Percentiles rank a stretch among this genome's conserved stretches.
phyloP scores from a whole-genome alignment of 75 land plant genomes.

The Sequoia sempervirens region DNA sequence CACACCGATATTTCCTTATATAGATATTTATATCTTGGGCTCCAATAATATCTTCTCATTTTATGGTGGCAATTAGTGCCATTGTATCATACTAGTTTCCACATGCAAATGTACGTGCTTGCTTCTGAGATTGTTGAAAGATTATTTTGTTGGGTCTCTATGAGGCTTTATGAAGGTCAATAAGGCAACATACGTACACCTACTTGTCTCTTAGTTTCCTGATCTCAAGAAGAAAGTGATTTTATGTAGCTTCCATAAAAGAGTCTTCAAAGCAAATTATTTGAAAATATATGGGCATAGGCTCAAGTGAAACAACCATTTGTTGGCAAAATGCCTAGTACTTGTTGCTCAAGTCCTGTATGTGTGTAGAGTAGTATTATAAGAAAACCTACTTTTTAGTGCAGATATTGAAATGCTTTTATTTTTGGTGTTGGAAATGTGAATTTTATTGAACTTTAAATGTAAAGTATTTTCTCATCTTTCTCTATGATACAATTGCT shows the following conservation, averaged over 20 bases:
- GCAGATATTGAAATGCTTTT: neutral
- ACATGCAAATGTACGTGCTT: neutral
- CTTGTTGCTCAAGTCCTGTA: neutral
- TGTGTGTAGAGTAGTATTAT: neutral
- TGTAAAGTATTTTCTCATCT: neutral
- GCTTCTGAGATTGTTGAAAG: neutral
- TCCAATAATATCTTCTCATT: neutral
- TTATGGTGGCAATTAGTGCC: neutral
- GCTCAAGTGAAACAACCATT: neutral
- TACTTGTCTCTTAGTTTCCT: neutral
- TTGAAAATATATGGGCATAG: neutral
- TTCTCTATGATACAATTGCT: neutral
- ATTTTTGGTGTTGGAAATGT: neutral
- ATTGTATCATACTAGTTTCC: neutral
- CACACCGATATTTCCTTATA: too few relatives aligned
- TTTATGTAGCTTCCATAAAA: neutral
- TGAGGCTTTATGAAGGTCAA: neutral
- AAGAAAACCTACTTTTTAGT: neutral
- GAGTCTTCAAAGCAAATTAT: neutral
- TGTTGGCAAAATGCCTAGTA: neutral
- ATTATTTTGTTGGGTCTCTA: neutral
- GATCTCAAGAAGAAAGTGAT: neutral
- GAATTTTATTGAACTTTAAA: neutral
- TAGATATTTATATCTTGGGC: neutral
- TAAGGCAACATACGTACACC: neutral